These are phyloP conservation scores for Tricholoma terreum DNA, from an alignment of 768 basidiomycete species.

Conservation along the genomic window DNA sequence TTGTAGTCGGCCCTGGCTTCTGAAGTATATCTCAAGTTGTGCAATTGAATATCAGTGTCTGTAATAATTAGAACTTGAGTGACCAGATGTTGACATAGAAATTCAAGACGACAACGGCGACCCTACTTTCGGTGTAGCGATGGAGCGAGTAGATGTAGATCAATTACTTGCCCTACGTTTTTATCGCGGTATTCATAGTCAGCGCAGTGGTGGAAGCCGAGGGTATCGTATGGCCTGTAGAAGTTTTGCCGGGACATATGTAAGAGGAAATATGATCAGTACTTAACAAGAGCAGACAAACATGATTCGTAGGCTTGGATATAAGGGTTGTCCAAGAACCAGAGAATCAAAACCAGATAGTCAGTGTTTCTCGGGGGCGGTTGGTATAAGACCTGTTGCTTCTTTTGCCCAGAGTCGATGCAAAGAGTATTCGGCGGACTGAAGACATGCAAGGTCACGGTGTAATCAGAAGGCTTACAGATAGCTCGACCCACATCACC, in stretches of 20 bases:
- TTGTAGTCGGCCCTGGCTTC: slow-evolving; percentile 38
- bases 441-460: background rate
- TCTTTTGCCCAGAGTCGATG: background rate
- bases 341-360: background rate
- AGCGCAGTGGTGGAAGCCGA: background rate
- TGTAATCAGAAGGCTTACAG: background rate
- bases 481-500: no score
- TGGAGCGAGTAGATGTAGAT: background rate
- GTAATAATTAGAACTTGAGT: background rate
- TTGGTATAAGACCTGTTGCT: background rate
- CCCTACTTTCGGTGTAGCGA: background rate
- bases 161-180: background rate
- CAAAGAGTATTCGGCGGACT: background rate
- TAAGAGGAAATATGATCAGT: background rate
- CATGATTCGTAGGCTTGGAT: background rate
- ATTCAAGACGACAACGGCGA: background rate
- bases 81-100: background rate
- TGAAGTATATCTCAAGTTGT: background rate
- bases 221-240: background rate
- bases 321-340: no score
- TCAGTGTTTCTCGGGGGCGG: background rate
- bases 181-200: background rate
- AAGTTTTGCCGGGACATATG: background rate
- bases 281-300: background rate
- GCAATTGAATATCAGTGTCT: background rate